phyloP scores from a whole-genome alignment of 108 stramenopile species.

The Nannochloropsis salina region DNA sequence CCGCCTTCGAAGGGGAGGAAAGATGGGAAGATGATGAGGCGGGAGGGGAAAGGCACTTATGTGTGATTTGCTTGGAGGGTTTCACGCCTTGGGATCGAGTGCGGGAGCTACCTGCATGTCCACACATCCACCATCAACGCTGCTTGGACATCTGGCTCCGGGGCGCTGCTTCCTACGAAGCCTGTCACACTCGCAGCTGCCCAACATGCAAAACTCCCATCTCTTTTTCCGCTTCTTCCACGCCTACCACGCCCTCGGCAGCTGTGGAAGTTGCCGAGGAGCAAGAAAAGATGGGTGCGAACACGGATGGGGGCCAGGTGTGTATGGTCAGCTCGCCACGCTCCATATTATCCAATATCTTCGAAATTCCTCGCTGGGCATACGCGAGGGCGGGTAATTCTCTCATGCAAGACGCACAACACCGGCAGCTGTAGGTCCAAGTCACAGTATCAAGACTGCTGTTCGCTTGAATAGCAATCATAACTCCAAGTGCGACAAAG shows the following conservation, averaged over 20 bases:
- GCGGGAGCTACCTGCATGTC: neutral
- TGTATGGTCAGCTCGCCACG: neutral
- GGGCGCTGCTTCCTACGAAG: neutral
- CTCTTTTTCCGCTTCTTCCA: neutral
- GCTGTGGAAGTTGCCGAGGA: neutral
- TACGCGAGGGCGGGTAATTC: constrained; percentile 13
- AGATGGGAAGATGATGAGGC: neutral
- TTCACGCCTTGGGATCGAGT: neutral
- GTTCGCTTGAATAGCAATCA: neutral
- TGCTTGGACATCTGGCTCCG: neutral
- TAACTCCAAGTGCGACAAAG: too few species aligned
- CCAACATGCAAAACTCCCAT: constrained; percentile 12
- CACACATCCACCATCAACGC: neutral
- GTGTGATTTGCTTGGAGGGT: constrained; percentile 19
- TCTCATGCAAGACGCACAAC: neutral
- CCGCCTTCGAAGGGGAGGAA: neutral
- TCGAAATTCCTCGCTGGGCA: neutral
- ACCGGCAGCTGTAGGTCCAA: neutral
- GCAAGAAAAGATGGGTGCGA: neutral
- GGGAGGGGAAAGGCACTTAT: neutral
- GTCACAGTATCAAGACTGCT: neutral
- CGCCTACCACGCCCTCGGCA: neutral
- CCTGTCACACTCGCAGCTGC: neutral
- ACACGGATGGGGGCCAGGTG: neutral
- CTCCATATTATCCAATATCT: neutral